Evolutionary conservation across 2,329 filamentous ascomycete genomes (phyloP), one percentile per base, ranked within the genome.

Genomic region (Canariomyces notabilis): DNA sequence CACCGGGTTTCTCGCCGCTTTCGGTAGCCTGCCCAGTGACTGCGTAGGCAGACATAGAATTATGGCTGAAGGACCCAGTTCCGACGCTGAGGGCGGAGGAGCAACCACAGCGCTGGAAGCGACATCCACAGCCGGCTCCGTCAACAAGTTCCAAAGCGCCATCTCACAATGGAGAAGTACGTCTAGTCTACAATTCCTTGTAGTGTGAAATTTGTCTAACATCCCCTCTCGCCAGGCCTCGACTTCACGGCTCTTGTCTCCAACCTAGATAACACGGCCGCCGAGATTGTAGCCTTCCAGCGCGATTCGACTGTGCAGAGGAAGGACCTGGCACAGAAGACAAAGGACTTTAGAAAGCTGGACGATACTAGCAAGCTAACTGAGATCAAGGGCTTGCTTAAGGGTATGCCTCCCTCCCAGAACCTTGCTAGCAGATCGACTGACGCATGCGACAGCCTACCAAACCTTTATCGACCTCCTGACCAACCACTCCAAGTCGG

Each of bases 271-370:
- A 85, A 84, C 49, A 91, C 89, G 3, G 93, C 93, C n/a, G 91
- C 90, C 9, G 93, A 97, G 60, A 89, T 98, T 52, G 89, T 97
- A 42, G 74, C 86, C 38, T 89, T 95, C 64, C 94, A 98, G 64
- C 81, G 90, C 59, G 93, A 97, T 66, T 88, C 91, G n/a, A 85
- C 95, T 4, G 84, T 96, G 0, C 91, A 98, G 65, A 80, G 93
- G 43, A 98, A 98, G 64, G 94, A 98, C 51, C 74, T 98, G 16
- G 93, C 94, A n/a, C 90, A 96, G 63, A 97, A 96, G 75, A 98
- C 93, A 1, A 98, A 98, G 62, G 91, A 97, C 60, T 98, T 97
- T 59, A 78, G 90, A 51, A 97, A 96, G 66, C 77, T 95, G 9
- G 91, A 97, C 58, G 89, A 98, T 72, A 72, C 85, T 9, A 80